phyloP scores from a whole-genome alignment of 164 flowering plant species.

The Cinnamomum chago region DNA sequence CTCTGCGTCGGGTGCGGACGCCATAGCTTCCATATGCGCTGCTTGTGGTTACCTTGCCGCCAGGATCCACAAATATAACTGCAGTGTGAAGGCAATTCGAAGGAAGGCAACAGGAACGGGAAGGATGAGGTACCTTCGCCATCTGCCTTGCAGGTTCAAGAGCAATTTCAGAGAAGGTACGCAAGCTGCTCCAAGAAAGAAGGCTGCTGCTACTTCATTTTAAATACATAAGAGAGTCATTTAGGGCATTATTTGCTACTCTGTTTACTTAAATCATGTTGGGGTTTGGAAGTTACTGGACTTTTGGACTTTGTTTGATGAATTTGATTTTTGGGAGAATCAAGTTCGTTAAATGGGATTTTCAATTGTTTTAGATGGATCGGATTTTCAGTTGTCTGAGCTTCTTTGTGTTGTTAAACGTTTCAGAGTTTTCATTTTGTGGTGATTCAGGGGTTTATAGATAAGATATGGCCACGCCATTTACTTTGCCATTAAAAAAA shows the following conservation, averaged over 20 bases:
- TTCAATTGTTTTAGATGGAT: not conserved
- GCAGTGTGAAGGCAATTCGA: conserved; percentile 63
- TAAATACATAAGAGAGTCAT: not conserved
- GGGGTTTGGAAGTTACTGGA: not conserved
- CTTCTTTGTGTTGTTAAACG: not conserved
- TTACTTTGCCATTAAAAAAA: too few species aligned
- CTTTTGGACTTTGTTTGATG: conserved; percentile 7
- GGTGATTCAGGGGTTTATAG: too few species aligned
- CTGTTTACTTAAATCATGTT: conserved; percentile 2
- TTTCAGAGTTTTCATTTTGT: too few species aligned
- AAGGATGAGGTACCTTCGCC: conserved; percentile 61
- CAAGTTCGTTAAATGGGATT: not conserved
- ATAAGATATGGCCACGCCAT: too few species aligned
- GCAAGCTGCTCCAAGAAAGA: conserved; percentile 50
- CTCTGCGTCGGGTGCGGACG: conserved; percentile 46
- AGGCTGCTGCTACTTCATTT: conserved; percentile 31
- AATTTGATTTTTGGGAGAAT: conserved; percentile 3
- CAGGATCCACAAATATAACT: conserved; percentile 45
- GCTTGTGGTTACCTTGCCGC: conserved; percentile 38
- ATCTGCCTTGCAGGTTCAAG: conserved; percentile 56
- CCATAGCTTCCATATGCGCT: conserved; percentile 42
- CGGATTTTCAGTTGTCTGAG: not conserved
- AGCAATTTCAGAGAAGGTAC: conserved; percentile 61
- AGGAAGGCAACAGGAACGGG: conserved; percentile 72
- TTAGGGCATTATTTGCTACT: conserved; percentile 5